Evolutionary conservation across 352 stramenopile genomes (phyloP), one percentile per base, ranked within the genome.

Genomic region (Hyaloperonospora arabidopsidis): DNA sequence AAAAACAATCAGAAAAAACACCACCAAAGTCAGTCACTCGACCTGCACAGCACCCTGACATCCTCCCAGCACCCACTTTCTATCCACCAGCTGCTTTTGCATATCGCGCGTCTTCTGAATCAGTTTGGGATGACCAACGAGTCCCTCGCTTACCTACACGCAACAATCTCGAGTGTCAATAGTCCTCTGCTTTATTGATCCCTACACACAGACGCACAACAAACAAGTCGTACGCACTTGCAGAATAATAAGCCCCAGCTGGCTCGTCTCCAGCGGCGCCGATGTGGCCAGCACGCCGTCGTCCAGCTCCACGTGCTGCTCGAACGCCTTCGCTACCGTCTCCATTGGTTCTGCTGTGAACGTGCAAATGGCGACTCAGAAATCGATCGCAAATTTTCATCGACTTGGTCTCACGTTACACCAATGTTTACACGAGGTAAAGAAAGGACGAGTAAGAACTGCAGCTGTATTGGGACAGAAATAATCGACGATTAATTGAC

Each of bases 211-310:
- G 0, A 32, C 25, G 8, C 43, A 17, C 10, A 46, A 0, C 22
- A 5, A 44, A 41, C 0, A 29, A 13, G 25, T 6, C 23, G 8
- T 25, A 52, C 61, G 43, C 38, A 79, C 74, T 53, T 79, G 61
- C 21, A 72, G 48, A 19, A 89, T 70, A 36, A 87, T 59, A 19
- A 57, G 61, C 48, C 81, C 72, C 18, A 89, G 58, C 29, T 71
- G 54, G 1, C 61, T 54, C 1, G 63, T 66, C 22, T 79, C 61
- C 40, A 89, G 63, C 38, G 74, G 72, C 48, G 74, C 72, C 5
- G 76, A 82, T 28, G 79, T 86, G 43, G 72, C 76, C 49, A 89
- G 54, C 45, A 89, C 69, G 45, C 68, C 68, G 35, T 86, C 76
- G 51, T 85, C 76, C 45, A 87, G 45, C 65, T 75, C 70, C 57